phyloP scores from a whole-genome alignment of 192 early-diverging fungal genomes.

The Phycomyces nitens region DNA sequence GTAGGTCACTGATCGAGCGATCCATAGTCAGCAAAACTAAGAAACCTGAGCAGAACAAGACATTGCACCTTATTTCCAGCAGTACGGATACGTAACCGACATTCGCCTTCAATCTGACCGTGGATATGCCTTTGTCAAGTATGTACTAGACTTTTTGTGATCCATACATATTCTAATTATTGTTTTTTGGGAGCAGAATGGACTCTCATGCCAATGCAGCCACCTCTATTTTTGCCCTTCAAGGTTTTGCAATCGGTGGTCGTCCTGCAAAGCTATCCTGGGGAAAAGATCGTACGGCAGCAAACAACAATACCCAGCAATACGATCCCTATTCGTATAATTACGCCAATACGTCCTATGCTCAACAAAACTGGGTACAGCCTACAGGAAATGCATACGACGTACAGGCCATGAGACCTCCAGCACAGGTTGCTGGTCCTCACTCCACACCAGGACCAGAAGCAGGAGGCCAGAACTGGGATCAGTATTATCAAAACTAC shows the following conservation, averaged over 20 bases:
- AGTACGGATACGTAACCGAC: constrained; percentile 72
- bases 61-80: constrained; percentile 69
- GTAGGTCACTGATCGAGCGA: constrained; percentile 33
- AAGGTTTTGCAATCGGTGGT: constrained; percentile 67
- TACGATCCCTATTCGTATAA: constrained; percentile 16
- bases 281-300: constrained; percentile 76
- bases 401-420: neutral
- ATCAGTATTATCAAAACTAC: constrained; percentile 34
- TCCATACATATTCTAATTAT: no score
- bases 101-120: constrained; percentile 81
- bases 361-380: constrained; percentile 2
- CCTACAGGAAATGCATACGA: constrained; percentile 12
- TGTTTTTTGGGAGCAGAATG: constrained; percentile 37
- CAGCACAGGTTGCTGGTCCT: constrained; percentile 9
- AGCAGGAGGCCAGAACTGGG: constrained; percentile 21
- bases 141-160: constrained; percentile 15
- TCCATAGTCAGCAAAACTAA: neutral
- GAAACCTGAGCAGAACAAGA: constrained; percentile 48
- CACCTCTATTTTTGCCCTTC: constrained; percentile 76
- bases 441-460: constrained; percentile 30
- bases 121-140: constrained; percentile 88
- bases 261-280: constrained; percentile 74
- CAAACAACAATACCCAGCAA: constrained; percentile 30
- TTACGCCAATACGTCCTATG: neutral
- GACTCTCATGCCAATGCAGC: constrained; percentile 87